phyloP scores from a whole-genome alignment of 75 land plant species.

The Gnetum montanum region DNA sequence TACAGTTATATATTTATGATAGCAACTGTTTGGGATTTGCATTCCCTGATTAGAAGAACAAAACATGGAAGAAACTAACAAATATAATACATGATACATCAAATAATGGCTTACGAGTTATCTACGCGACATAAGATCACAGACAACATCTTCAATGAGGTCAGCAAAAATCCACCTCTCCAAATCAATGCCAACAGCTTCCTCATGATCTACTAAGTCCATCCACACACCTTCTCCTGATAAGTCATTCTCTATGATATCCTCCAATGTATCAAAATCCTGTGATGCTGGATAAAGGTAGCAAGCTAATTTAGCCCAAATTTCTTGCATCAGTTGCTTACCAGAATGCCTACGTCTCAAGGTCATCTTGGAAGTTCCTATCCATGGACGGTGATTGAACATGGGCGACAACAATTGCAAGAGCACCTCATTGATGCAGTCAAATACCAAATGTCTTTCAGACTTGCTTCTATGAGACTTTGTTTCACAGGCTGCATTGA shows the following conservation, averaged over 20 bases:
- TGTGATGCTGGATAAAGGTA: slow-evolving; percentile 12
- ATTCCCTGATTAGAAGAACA: no score
- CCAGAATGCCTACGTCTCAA: slow-evolving; percentile 1
- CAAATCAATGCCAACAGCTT: slow-evolving; percentile 31
- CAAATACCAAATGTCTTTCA: slow-evolving; percentile 52
- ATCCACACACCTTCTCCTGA: slow-evolving; percentile 20
- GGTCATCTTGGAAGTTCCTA: background rate
- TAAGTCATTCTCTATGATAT: slow-evolving; percentile 22
- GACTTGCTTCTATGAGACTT: slow-evolving; percentile 33
- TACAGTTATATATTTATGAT: no score
- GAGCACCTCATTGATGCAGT: slow-evolving; percentile 56
- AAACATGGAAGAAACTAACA: no score
- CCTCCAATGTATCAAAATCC: slow-evolving; percentile 12
- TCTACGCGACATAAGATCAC: slow-evolving; percentile 6
- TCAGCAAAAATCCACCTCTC: slow-evolving; percentile 45
- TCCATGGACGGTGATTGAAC: slow-evolving; percentile 8
- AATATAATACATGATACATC: no score
- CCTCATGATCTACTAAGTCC: slow-evolving; percentile 15
- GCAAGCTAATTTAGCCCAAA: slow-evolving; percentile 30
- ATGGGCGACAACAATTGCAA: slow-evolving; percentile 30
- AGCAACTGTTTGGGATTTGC: no score
- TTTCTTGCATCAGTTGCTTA: slow-evolving; percentile 19
- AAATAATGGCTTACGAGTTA: no score
- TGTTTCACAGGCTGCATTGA: slow-evolving; percentile 9
- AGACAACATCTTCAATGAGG: slow-evolving; percentile 40